Conservation (phyloP, 169 alveolate species). For the Cryptosporidium xiaoi region DNA sequence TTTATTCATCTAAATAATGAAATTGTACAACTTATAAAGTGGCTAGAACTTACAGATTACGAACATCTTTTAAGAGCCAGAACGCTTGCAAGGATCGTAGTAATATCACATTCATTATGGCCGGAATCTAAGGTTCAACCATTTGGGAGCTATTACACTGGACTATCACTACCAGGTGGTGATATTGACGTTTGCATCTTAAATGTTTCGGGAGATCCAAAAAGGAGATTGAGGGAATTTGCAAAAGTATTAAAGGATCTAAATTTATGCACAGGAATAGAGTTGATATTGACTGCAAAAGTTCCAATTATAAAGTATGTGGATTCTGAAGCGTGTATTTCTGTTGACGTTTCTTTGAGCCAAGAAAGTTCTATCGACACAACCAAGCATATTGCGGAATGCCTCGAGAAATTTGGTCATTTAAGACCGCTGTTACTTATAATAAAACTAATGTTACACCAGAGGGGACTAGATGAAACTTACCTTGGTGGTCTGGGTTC, state of each 20-base stretch:
- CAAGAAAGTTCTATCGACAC: constrained; percentile 77
- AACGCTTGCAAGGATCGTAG: constrained; percentile 66
- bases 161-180: constrained; percentile 74
- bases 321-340: constrained; percentile 77
- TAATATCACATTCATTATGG: constrained; percentile 70
- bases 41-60: constrained; percentile 57
- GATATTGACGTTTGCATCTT: constrained; percentile 73
- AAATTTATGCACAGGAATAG: constrained; percentile 73
- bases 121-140: constrained; percentile 73
- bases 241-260: constrained; percentile 55
- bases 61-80: constrained; percentile 54
- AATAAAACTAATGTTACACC: constrained; percentile 75
- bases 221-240: constrained; percentile 66
- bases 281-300: constrained; percentile 76
- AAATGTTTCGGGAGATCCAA: constrained; percentile 70
- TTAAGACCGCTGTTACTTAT: constrained; percentile 78
- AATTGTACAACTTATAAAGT: constrained; percentile 54
- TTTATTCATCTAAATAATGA: constrained; percentile 68
- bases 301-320: constrained; percentile 78
- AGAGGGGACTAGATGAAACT: constrained; percentile 77
- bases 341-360: constrained; percentile 78
- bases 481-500: constrained; percentile 81
- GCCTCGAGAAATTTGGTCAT: constrained; percentile 70
- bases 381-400: constrained; percentile 71
- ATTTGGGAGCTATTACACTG: constrained; percentile 76